Evolutionary conservation across 495 filamentous ascomycete species (phyloP), one percentile per base, ranked within the genome.

Genomic region (Rostrohypoxylon terebratum): DNA sequence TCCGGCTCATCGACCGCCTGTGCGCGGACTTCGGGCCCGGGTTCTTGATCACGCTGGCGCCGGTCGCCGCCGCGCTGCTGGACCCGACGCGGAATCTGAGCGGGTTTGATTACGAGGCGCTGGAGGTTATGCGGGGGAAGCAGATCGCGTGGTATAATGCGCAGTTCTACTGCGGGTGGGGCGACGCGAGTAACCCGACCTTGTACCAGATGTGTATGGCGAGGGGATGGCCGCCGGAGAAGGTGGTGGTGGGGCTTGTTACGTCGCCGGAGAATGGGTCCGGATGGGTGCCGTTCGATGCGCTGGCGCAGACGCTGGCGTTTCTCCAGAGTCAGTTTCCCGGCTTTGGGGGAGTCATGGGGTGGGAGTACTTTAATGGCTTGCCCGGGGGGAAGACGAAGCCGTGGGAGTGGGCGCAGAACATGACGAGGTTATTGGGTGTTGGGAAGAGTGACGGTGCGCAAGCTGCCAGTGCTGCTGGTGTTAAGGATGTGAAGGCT

Each of bases 91-190:
- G 69, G 0, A 83, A 94, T 73, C 81, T 96, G 0, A 91, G 89
- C 40, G 93, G 93, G 0, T 96, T 96, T 74, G 84, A 88, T 64
- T 95, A 96, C 77, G 79, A 83, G 4, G 79, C 82, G 20, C 84
- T 95, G 34, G 91, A 94, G 76, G 80, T 69, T 11, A 72, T 72
- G 66, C 67, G 74, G 25, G 76, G 76, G 20, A 4, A 38, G 4
- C 76, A 89, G 65, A 90, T 94, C 40, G 83, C 80, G 16, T 96
- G 93, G 88, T 96, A 96, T 73, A 96, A 96, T 67, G 81, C 88
- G 13, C 93, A 96, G 76, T 96, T 96, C 75, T 96, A 96, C 75
- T 92, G 90, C 72, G 91, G 91, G 1, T 96, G 91, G 86, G 93
- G 93, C 13, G 83, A 83, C 28, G 82, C 92, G 23, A 83, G 83